Conservation (phyloP, 2,329 filamentous ascomycete genomes). For the Arthrobotrys conoides region DNA sequence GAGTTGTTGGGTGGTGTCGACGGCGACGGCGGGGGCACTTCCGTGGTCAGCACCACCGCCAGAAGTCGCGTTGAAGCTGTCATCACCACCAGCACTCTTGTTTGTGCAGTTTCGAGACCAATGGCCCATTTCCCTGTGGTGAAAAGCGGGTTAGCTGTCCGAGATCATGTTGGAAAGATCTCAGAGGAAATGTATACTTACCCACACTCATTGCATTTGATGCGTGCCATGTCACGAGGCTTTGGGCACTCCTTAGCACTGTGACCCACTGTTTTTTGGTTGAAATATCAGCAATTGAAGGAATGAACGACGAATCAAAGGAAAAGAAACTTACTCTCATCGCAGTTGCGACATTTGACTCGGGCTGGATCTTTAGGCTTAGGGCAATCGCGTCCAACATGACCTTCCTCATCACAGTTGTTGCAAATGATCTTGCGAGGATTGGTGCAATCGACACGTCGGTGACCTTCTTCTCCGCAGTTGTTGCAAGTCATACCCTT, state of each 20-base stretch:
- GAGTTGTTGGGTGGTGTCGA: slow-evolving; percentile 32
- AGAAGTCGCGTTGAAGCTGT: slow-evolving; percentile 47
- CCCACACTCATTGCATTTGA: slow-evolving; percentile 56
- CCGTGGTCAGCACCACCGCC: slow-evolving; percentile 49
- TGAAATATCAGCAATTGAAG: slow-evolving; percentile 16
- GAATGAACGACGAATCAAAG: neutral
- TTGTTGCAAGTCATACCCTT: slow-evolving; percentile 66
- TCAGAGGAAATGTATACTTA: slow-evolving; percentile 11
- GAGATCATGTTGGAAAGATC: neutral
- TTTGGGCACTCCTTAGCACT: slow-evolving; percentile 67
- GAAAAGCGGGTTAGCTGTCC: neutral
- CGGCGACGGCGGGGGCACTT: neutral
- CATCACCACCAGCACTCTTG: slow-evolving; percentile 33
- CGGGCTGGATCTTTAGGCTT: slow-evolving; percentile 74
- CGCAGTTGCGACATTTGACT: slow-evolving; percentile 74
- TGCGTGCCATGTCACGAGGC: slow-evolving; percentile 32
- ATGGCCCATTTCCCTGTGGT: slow-evolving; percentile 50
- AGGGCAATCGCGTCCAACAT: slow-evolving; percentile 72
- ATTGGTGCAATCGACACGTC: slow-evolving; percentile 65
- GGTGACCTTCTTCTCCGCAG: slow-evolving; percentile 66
- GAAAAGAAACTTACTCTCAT: slow-evolving; percentile 66
- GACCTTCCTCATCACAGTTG: slow-evolving; percentile 77
- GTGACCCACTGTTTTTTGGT: slow-evolving; percentile 66
- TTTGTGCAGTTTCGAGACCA: slow-evolving; percentile 42
- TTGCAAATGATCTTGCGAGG: slow-evolving; percentile 69